A percentile compares a stretch with the other conserved stretches of the same genome.
Evolutionary conservation across 2,329 filamentous ascomycete species (phyloP).

Genomic region (Chrysosporium queenslandicum): DNA sequence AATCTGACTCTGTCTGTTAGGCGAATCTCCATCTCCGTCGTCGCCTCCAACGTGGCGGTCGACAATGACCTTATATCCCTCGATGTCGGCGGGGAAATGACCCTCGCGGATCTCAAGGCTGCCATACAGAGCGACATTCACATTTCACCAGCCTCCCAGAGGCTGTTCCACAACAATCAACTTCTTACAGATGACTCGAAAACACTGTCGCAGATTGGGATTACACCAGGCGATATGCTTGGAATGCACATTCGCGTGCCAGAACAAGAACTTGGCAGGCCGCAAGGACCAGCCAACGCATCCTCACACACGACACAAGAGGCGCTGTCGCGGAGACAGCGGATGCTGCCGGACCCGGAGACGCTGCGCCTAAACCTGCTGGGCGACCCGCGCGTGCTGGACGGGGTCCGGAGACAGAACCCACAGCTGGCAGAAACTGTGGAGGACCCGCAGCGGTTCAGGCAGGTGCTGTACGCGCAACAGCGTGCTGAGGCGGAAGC

Average conservation of each 20-base stretch:
- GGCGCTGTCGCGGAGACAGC: conserved; percentile 18
- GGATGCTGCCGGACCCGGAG: conserved; percentile 55
- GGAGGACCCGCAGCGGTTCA: conserved; percentile 66
- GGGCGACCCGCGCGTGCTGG: conserved; percentile 62
- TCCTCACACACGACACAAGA: conserved; percentile 24
- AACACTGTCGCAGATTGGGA: conserved; percentile 69
- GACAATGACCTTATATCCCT: conserved; percentile 70
- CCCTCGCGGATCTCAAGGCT: conserved; percentile 72
- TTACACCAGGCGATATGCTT: conserved; percentile 85
- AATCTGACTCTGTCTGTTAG: conserved; percentile 37
- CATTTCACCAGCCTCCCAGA: conserved; percentile 62
- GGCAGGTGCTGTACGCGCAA: conserved; percentile 58
- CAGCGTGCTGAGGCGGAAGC: conserved; percentile 61
- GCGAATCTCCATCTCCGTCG: conserved; percentile 80
- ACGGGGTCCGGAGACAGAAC: conserved; percentile 59
- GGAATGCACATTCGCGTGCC: conserved; percentile 59
- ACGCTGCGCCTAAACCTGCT: conserved; percentile 72
- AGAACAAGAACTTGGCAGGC: conserved; percentile 19
- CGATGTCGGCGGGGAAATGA: conserved; percentile 73
- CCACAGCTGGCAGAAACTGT: conserved; percentile 68
- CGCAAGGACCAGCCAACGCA: background rate
- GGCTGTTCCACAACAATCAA: conserved; percentile 82
- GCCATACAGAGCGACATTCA: conserved; percentile 75
- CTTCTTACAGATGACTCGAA: conserved; percentile 66
- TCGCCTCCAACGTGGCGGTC: conserved; percentile 55